These are phyloP conservation scores for Eutrema yunnanense DNA, from an alignment of 345 rosid species.

Conservation along the genomic window DNA sequence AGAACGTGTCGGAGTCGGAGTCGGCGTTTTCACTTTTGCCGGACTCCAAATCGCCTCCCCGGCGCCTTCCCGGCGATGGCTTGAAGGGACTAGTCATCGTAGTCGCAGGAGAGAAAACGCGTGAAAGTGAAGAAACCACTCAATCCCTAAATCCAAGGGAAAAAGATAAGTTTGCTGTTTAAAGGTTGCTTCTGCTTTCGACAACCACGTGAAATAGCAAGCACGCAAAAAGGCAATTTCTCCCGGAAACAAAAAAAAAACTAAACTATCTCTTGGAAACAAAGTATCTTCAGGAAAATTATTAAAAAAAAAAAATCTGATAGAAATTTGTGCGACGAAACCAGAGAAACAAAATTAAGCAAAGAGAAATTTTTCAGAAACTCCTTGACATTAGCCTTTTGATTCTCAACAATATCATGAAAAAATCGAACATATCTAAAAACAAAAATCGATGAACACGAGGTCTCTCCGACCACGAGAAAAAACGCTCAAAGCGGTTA, in stretches of 20 bases:
- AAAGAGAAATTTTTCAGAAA: background rate
- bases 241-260: background rate
- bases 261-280: slow-evolving; percentile 14
- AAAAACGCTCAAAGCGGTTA: slow-evolving; percentile 1
- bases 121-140: background rate
- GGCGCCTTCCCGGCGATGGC: slow-evolving; percentile 39
- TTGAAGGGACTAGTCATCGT: slow-evolving; percentile 30
- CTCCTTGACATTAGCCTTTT: background rate
- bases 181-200: slow-evolving; percentile 33
- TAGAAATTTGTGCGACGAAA: background rate
- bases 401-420: background rate
- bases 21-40: slow-evolving; percentile 29
- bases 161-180: background rate
- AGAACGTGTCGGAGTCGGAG: slow-evolving; percentile 48
- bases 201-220: slow-evolving; percentile 25
- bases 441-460: background rate
- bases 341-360: background rate
- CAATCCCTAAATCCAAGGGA: slow-evolving; percentile 8
- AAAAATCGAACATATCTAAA: background rate
- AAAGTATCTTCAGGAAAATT: slow-evolving; percentile 1
- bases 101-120: slow-evolving; percentile 42
- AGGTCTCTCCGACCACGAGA: background rate
- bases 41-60: slow-evolving; percentile 46
- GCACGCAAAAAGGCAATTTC: slow-evolving; percentile 16
- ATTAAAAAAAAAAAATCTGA: background rate